Evolutionary conservation across 164 flowering plant species (phyloP), one percentile per base, ranked within the genome.

Genomic region (Nelumbo lutea): DNA sequence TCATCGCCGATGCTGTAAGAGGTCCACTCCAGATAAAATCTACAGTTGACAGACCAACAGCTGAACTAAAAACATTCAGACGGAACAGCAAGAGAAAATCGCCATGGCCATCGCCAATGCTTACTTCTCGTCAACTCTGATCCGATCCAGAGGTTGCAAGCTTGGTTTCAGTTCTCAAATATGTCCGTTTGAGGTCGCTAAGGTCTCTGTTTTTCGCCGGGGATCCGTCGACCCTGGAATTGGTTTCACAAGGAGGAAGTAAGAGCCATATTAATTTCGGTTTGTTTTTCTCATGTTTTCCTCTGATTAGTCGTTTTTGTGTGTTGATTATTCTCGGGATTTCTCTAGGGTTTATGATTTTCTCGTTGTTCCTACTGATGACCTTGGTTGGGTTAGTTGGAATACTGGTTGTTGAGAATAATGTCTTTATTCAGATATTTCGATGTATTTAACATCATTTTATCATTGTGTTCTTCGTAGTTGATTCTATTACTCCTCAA

Each of bases 51-150:
- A 4, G 4, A 65, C 39, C 55, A 11, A 39, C 38, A 5, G 13
- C 1, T 5, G 9, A 41, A 41, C 1, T 2, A 1, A 52, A 15
- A 42, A 14, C 6, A 0, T 6, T 5, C 40, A 6, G 27, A 5
- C 4, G 2, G 52, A 8, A 55, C 9, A 11, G 42, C 27, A 60
- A 5, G 43, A 59, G 0, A 6, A 27, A 13, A 58, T 42, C 50
- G 41, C 71, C 52, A 76, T 79, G 82, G 82, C 79, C 4, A 38
- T 79, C 63, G 42, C 75, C 3, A 73, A 71, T 44, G 71, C 71
- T 44, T 61, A 73, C 63, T 41, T 68, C 66, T 65, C 75, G 55
- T 48, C 74, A 43, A 27, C 70, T n/a, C 63, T 74, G 41, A 42
- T 51, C 2, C 76, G 71, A 46, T 68, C 71, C 40, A 71, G 70